Base-by-base conservation (phyloP, 352 stramenopile genomes). In the Globisporangium lucens region DNA sequence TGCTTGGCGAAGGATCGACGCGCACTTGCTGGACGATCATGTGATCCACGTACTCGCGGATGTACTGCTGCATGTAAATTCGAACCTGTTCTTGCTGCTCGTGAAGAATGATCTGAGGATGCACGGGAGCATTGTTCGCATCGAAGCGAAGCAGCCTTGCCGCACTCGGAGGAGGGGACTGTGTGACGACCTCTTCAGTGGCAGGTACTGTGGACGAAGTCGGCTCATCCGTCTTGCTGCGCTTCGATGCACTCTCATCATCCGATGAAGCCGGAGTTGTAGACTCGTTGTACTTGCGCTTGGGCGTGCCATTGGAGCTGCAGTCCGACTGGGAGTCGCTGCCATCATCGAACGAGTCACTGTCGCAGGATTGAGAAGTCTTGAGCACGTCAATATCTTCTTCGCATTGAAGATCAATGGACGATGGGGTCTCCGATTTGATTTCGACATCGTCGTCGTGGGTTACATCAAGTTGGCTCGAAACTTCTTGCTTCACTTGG, bases 331-430 rank as follows among this genome's bases (percentile, higher is more conserved):
- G 75, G 5, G 79, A 87, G 53, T 89, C 81, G 33, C 77, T 89
- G 27, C 74, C 75, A 15, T 87, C 80, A 29, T 89, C 79, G 29
- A 70, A 85, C 65, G 82, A 79, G 55, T 91, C 82, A 46, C 74
- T 90, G 35, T 90, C 82, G 24, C 75, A 88, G 0, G 85, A 88
- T 65, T 89, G 75, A 2, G 85, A 78, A 8, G 80, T 88, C 64
- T 85, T 84, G 52, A 80, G 65, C 5, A 61, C 63, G 24, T 76
- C 62, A 6, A 61, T 57, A 12, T 73, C 67, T 59, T 66, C 61
- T 27, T 70, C 43, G 22, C 66, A 71, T 56, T 63, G 24, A 53
- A 71, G 59, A 43, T 46, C 46, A 27, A 65, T 62, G 35, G 51
- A 49, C 56, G 63, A 29, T 20, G 52, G 24, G 15, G 56, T 33